Evolutionary conservation across 768 basidiomycete genomes (phyloP), one percentile per base, ranked within the genome.

Genomic region (Daedalea quercina): DNA sequence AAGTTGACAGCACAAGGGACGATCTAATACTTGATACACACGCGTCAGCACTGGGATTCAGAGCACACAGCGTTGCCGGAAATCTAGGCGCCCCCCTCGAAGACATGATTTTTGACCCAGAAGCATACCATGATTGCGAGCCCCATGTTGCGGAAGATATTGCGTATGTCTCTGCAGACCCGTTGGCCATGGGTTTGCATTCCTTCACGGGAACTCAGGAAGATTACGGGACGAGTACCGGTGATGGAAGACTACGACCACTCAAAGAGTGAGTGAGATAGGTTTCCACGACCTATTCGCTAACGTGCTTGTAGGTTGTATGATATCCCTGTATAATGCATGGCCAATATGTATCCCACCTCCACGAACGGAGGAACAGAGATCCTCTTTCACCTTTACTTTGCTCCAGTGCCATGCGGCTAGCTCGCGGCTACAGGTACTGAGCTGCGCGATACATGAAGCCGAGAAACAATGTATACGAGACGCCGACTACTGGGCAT

Each of bases 1-100:
- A 12, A 22, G 28, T 17, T 3, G 26, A 34, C 22, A 28, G 12
- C 12, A 12, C 4, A 3, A 47, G 4, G 9, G 31, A 26, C 2
- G 20, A 23, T 22, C 6, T 12, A 4, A 3, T 43, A 19, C 3
- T 13, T 2, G 13, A 19, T n/a, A 43, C 41, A 15, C 40, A 43
- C n/a, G 3, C 31, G 17, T 51, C 50, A 7, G 25, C 50, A 28
- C 3, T 46, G 11, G 33, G 22, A 3, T 53, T 53, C 24, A 33
- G 6, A 11, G 11, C 31, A 15, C 23, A 20, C 33, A 26, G 19
- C 44, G 22, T 53, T 28, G 34, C 44, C 2, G 52, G 52, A 7
- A 53, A 53, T 20, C 44, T 53, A 9, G 52, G 52, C n/a, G 52
- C 52, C 8, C 52, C 44, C 7, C 34, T 53, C 15, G 35, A 40